Evolutionary conservation across 2,329 filamentous ascomycete genomes (phyloP).

Genomic region (Coniochaeta sp.): DNA sequence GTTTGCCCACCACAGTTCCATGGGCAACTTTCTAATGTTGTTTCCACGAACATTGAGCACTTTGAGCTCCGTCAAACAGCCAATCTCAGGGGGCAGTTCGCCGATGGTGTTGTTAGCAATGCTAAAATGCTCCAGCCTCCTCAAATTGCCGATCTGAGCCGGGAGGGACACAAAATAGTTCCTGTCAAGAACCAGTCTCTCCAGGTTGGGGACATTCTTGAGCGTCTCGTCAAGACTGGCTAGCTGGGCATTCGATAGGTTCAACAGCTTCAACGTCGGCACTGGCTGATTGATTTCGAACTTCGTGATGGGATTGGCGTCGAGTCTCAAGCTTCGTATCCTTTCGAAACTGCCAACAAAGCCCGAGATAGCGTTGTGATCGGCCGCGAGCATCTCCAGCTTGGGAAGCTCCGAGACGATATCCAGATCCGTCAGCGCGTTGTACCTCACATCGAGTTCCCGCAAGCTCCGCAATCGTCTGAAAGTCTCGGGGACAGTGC

Average conservation of each 20-base stretch:
- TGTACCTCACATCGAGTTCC: conserved; percentile 93
- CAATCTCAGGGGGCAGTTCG: conserved; percentile 78
- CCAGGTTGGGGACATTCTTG: conserved; percentile 76
- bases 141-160: conserved; percentile 73
- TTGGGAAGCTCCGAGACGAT: conserved; percentile 76
- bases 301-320: conserved; percentile 91
- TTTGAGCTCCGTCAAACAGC: conserved; percentile 74
- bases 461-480: conserved; percentile 68
- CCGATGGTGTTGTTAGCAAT: conserved; percentile 87
- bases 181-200: conserved; percentile 82
- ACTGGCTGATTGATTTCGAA: conserved; percentile 76
- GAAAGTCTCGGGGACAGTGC: conserved; percentile 67
- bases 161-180: conserved; percentile 94
- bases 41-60: conserved; percentile 88
- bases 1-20: conserved; percentile 93
- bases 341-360: conserved; percentile 85
- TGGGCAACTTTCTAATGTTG: conserved; percentile 80
- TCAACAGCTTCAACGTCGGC: conserved; percentile 76
- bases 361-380: conserved; percentile 86
- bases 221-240: conserved; percentile 86
- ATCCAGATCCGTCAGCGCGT: conserved; percentile 81
- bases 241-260: conserved; percentile 84
- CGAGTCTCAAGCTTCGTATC: conserved; percentile 77
- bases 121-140: conserved; percentile 82
- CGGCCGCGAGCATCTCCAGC: conserved; percentile 79